These are phyloP conservation scores for Calonectria leucothoes DNA, from an alignment of 2,329 filamentous ascomycete species.

Conservation along the genomic window DNA sequence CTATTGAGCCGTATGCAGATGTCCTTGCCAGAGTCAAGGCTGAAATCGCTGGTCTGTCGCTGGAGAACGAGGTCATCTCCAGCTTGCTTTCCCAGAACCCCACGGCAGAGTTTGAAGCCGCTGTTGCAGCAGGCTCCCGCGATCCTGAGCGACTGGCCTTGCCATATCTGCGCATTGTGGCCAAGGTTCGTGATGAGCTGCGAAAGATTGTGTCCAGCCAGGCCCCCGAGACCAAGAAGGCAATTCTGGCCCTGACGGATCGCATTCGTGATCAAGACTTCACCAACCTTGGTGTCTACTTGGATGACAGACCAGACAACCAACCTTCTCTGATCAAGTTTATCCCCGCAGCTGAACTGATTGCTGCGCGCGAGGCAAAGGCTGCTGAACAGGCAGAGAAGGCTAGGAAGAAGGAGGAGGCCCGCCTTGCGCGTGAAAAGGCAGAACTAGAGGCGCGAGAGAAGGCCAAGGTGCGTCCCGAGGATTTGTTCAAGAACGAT, in stretches of 20 bases:
- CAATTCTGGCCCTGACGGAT: slow-evolving; percentile 82
- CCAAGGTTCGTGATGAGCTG: slow-evolving; percentile 71
- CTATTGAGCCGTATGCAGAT: slow-evolving; percentile 59
- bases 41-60: slow-evolving; percentile 59
- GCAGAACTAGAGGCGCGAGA: slow-evolving; percentile 65
- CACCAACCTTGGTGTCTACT: slow-evolving; percentile 85
- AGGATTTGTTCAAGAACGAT: slow-evolving; percentile 68
- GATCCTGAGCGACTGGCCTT: slow-evolving; percentile 65
- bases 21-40: slow-evolving; percentile 58
- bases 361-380: slow-evolving; percentile 70
- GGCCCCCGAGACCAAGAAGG: slow-evolving; percentile 69
- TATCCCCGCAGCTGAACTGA: slow-evolving; percentile 66
- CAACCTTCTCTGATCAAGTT: slow-evolving; percentile 80
- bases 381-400: slow-evolving; percentile 71
- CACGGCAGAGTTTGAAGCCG: slow-evolving; percentile 57
- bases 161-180: slow-evolving; percentile 67
- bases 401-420: slow-evolving; percentile 66
- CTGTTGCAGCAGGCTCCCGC: slow-evolving; percentile 57
- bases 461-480: slow-evolving; percentile 66
- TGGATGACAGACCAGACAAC: slow-evolving; percentile 81
- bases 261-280: slow-evolving; percentile 83
- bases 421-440: slow-evolving; percentile 61
- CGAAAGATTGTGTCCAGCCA: slow-evolving; percentile 63
- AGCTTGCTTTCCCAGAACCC: slow-evolving; percentile 57
- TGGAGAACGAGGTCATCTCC: slow-evolving; percentile 60